These are phyloP conservation scores for Panicum virgatum DNA, from an alignment of 202 grass and related monocot species.

Conservation along the genomic window DNA sequence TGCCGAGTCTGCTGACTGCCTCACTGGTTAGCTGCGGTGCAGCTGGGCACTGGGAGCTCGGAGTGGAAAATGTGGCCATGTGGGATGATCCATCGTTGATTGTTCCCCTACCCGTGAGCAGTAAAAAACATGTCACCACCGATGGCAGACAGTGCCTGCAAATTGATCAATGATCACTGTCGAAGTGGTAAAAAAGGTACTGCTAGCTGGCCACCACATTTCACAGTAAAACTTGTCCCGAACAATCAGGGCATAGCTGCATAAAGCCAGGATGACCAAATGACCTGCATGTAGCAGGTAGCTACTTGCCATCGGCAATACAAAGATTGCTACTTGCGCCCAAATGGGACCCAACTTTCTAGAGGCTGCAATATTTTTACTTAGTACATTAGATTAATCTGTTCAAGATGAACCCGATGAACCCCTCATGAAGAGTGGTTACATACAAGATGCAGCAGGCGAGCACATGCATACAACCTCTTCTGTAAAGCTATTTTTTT, in stretches of 20 bases:
- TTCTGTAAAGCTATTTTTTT: neutral
- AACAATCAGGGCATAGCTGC: neutral
- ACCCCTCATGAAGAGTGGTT: neutral
- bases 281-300: neutral
- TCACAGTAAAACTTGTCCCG: neutral
- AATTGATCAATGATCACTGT: too few species aligned
- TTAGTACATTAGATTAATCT: neutral
- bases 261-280: neutral
- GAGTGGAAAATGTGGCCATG: neutral
- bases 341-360: neutral
- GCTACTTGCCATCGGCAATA: neutral
- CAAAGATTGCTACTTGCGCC: neutral
- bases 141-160: neutral
- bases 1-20: constrained; percentile 19
- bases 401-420: neutral
- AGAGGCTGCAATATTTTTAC: neutral
- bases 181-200: neutral
- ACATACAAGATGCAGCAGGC: neutral
- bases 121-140: neutral
- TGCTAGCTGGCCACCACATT: neutral
- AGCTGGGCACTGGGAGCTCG: constrained; percentile 10
- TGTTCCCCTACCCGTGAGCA: neutral
- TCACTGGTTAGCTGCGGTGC: constrained; percentile 1
- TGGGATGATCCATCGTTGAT: neutral
- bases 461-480: neutral